These are phyloP conservation scores for Rosa multiflora DNA, from an alignment of 306 rosid genomes.

Conservation along the genomic window DNA sequence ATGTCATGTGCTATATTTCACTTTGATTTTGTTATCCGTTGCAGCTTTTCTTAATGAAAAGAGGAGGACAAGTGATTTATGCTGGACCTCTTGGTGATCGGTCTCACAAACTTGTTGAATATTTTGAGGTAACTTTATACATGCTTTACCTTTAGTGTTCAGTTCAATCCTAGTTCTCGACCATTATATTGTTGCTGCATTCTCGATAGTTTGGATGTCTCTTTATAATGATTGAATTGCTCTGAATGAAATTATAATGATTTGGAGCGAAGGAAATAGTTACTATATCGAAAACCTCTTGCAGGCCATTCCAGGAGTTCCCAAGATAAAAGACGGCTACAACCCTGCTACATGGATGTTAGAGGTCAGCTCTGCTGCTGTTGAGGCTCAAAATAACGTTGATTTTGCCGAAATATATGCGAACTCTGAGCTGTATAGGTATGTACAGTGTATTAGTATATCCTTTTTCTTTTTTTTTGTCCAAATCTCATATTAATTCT, in stretches of 20 bases:
- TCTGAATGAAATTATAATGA: not conserved
- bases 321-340: constrained; percentile 54
- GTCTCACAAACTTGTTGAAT: constrained; percentile 69
- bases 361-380: constrained; percentile 61
- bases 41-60: constrained; percentile 70
- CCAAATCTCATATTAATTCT: not conserved
- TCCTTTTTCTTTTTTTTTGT: not conserved
- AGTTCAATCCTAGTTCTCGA: not conserved
- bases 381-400: constrained; percentile 54
- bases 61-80: constrained; percentile 83
- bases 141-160: not conserved
- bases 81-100: constrained; percentile 70
- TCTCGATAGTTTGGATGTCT: not conserved
- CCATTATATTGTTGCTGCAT: not conserved
- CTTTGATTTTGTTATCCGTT: not conserved
- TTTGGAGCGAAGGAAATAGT: not conserved
- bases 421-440: constrained; percentile 50
- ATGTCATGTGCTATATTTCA: not conserved
- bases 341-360: constrained; percentile 91
- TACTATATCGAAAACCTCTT: not conserved
- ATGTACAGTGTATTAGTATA: constrained; percentile 6
- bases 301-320: constrained; percentile 60
- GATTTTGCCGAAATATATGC: constrained; percentile 67
- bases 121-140: constrained; percentile 54
- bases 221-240: not conserved